Percentiles rank a stretch among this genome's conserved stretches.
Evolutionary conservation across 345 rosid species (phyloP).

Genomic region (Passiflora organensis): DNA sequence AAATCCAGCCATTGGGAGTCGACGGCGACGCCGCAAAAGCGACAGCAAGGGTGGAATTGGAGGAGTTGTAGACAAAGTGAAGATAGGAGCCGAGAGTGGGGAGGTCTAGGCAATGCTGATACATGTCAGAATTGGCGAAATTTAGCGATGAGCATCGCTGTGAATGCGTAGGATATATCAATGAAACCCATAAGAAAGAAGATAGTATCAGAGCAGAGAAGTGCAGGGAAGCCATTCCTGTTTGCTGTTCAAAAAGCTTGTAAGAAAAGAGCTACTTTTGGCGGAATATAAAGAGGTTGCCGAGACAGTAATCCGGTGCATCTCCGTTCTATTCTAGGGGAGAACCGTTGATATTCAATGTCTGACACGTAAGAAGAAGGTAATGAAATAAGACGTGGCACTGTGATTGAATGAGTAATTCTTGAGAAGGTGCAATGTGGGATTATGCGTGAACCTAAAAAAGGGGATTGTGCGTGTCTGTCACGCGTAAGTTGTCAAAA

Average conservation of each 20-base stretch:
- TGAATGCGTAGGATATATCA: slow-evolving; percentile 3
- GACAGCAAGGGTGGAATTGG: slow-evolving; percentile 20
- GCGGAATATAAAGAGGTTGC: not conserved
- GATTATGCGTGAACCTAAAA: too few relatives aligned
- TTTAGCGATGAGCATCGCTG: slow-evolving; percentile 13
- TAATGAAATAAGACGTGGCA: too few relatives aligned
- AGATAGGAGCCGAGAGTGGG: slow-evolving; percentile 22
- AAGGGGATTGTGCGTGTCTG: too few relatives aligned
- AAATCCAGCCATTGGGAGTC: slow-evolving; percentile 18
- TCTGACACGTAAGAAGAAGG: too few relatives aligned
- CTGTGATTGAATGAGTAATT: too few relatives aligned
- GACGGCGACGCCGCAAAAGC: slow-evolving; percentile 22
- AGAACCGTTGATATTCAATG: too few relatives aligned
- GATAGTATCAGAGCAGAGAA: not conserved
- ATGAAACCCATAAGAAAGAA: slow-evolving; percentile 3
- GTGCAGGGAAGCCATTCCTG: slow-evolving; percentile 1
- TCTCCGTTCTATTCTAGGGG: too few relatives aligned
- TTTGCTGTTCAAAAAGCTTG: not conserved
- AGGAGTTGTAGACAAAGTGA: slow-evolving; percentile 13
- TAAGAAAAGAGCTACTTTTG: not conserved
- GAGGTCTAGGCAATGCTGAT: slow-evolving; percentile 26
- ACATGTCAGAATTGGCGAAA: slow-evolving; percentile 8
- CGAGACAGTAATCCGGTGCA: not conserved
- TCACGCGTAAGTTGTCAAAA: too few relatives aligned
- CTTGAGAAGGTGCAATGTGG: too few relatives aligned